Conservation (phyloP, 768 basidiomycete species). For the Coprinellus micaceus region DNA sequence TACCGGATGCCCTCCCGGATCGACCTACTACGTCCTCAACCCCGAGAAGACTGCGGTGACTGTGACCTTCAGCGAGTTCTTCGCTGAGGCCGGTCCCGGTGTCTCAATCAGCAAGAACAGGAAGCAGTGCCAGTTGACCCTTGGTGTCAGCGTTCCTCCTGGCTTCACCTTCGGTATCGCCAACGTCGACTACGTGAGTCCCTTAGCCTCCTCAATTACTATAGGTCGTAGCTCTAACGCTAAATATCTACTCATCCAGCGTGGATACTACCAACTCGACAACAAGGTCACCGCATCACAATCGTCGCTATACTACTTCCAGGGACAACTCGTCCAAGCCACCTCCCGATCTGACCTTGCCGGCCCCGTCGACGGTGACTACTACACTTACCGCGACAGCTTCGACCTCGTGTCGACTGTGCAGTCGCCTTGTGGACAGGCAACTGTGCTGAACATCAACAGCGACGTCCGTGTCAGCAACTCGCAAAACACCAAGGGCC, state of each 20-base stretch:
- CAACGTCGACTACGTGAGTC: constrained; percentile 19
- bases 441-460: constrained; percentile 1
- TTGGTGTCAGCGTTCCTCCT: constrained; percentile 20
- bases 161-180: constrained; percentile 22
- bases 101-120: constrained; percentile 18
- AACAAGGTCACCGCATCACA: constrained; percentile 17
- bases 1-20: constrained; percentile 20
- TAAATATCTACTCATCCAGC: background rate
- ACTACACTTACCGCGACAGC: constrained; percentile 3
- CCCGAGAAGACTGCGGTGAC: constrained; percentile 19
- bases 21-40: constrained; percentile 14
- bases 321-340: constrained; percentile 15
- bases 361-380: constrained; percentile 1
- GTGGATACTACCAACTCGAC: constrained; percentile 21
- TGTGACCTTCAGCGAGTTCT: constrained; percentile 20
- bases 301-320: constrained; percentile 21
- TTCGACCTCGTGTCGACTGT: constrained; percentile 6
- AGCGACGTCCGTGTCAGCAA: constrained; percentile 1
- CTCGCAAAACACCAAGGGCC: background rate
- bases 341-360: background rate
- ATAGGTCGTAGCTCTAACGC: background rate
- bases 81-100: constrained; percentile 18
- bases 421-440: background rate
- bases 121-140: constrained; percentile 21
- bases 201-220: background rate